Percentiles rank a stretch among this genome's conserved stretches.
Conservation (phyloP, 306 rosid species). For the Malus orientalis region DNA sequence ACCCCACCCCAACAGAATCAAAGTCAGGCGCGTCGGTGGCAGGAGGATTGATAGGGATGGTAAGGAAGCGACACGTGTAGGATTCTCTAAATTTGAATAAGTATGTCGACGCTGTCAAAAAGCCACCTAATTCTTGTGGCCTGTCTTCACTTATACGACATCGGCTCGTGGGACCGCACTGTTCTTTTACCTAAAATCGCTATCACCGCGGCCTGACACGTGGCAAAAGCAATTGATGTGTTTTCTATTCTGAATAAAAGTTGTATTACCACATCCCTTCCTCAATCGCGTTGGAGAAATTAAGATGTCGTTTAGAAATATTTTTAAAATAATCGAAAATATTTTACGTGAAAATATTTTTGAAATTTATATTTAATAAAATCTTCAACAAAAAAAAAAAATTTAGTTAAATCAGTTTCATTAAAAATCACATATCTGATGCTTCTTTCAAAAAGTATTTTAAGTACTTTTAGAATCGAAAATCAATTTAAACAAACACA, state of each 20-base stretch:
- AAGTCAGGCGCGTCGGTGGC: neutral
- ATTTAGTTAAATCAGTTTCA: too few species aligned
- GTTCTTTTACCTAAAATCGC: too few species aligned
- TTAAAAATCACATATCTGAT: too few species aligned
- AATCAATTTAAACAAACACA: too few species aligned
- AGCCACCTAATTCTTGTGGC: neutral
- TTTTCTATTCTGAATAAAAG: too few species aligned
- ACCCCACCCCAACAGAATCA: neutral
- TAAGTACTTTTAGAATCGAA: fast-evolving
- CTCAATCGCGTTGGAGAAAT: too few species aligned
- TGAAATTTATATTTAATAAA: too few species aligned
- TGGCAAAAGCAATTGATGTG: neutral
- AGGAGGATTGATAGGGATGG: neutral
- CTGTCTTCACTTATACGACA: neutral
- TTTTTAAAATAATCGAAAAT: too few species aligned
- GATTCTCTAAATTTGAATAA: neutral
- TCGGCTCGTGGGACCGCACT: neutral
- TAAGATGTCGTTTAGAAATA: fast-evolving
- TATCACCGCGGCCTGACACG: neutral
- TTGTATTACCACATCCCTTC: too few species aligned
- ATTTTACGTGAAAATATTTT: too few species aligned
- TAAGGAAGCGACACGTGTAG: neutral
- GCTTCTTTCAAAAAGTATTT: too few species aligned
- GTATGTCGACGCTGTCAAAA: neutral
- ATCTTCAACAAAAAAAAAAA: too few species aligned